Base-by-base conservation (phyloP, 768 basidiomycete species). In the Auriscalpium orientale region DNA sequence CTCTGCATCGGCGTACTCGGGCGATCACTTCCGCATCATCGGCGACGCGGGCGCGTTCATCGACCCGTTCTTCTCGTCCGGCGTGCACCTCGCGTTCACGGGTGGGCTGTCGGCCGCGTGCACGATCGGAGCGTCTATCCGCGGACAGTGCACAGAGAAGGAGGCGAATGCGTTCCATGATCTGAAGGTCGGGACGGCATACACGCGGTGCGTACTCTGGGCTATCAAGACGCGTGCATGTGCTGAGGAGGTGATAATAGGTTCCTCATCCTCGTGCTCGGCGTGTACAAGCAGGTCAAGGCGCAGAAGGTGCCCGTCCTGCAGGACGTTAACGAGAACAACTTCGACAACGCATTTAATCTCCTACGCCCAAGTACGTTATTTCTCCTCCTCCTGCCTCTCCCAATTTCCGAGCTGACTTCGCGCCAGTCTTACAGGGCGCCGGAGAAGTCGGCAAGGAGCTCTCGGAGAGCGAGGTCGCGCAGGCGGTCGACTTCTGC, bases 401-500 rank as follows among this genome's bases (percentile, higher is more conserved):
- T 28, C 28, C 28, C 7, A 7, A 4, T 7, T 28, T 28, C 28
- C 28, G 7, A 28, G 28, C 28, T 28, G 4, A 28, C 4, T 3
- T 4, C 28, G 28, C 28, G 5, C 28, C 28, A 28, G 28, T 91
- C 34, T 89, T 90, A 35, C 88, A 90, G 68, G 88, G 88, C 9
- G 85, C 84, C 45, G 83, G 83, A 0, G 88, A 91, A 57, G 82
- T 89, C 79, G 88, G 88, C n/a, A 71, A 74, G 28, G 79, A 77
- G 16, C 76, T 89, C 40, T 87, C 85, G 3, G 88, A 87, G 67
- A 75, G 72, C 49, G 88, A 91, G 67, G 76, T 91, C 0, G 84
- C 89, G 60, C 82, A 76, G 55, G 85, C 88, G n/a, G 75, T 91
- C 22, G 85, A 89, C 67, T 91, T 91, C 66, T 89, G 87, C 65